These are phyloP conservation scores for Daldinia childiae DNA, from an alignment of 495 filamentous ascomycete species.

Conservation along the genomic window DNA sequence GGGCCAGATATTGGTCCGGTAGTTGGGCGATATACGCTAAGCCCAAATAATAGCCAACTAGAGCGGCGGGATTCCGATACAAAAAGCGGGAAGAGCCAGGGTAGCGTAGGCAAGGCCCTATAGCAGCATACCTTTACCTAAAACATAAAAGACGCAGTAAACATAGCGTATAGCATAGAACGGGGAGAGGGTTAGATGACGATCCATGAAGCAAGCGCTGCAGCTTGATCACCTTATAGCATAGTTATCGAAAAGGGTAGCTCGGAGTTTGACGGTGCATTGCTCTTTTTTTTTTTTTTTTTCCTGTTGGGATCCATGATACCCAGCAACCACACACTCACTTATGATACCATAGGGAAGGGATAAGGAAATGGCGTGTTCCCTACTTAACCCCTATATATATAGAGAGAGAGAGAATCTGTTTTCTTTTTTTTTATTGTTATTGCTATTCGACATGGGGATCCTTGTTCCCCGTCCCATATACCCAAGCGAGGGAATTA, in stretches of 20 bases:
- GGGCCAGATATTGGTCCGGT: slow-evolving; percentile 61
- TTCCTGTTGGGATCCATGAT: slow-evolving; percentile 29
- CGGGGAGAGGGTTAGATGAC: slow-evolving; percentile 9
- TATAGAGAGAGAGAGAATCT: slow-evolving; percentile 3
- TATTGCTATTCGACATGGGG: slow-evolving; percentile 10
- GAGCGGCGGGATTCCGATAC: slow-evolving; percentile 22
- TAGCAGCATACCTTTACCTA: slow-evolving; percentile 8
- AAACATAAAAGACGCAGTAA: neutral
- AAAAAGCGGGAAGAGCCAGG: slow-evolving; percentile 41
- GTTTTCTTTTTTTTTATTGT: slow-evolving; percentile 8
- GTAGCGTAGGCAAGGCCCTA: slow-evolving; percentile 55
- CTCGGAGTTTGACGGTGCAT: slow-evolving; percentile 32
- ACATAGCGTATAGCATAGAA: neutral
- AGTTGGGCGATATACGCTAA: slow-evolving; percentile 45
- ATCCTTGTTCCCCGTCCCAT: slow-evolving; percentile 8
- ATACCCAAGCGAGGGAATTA: slow-evolving; percentile 30
- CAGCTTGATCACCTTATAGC: slow-evolving; percentile 21
- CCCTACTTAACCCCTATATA: slow-evolving; percentile 5
- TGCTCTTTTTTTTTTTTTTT: slow-evolving; percentile 29
- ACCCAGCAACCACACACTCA: slow-evolving; percentile 31
- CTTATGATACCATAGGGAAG: slow-evolving; percentile 36
- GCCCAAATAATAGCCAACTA: slow-evolving; percentile 26
- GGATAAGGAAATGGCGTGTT: slow-evolving; percentile 6
- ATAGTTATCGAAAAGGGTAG: slow-evolving; percentile 28
- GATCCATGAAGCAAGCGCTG: slow-evolving; percentile 26